Evolutionary conservation across 2,329 filamentous ascomycete genomes (phyloP).

Genomic region (Fusarium udum): DNA sequence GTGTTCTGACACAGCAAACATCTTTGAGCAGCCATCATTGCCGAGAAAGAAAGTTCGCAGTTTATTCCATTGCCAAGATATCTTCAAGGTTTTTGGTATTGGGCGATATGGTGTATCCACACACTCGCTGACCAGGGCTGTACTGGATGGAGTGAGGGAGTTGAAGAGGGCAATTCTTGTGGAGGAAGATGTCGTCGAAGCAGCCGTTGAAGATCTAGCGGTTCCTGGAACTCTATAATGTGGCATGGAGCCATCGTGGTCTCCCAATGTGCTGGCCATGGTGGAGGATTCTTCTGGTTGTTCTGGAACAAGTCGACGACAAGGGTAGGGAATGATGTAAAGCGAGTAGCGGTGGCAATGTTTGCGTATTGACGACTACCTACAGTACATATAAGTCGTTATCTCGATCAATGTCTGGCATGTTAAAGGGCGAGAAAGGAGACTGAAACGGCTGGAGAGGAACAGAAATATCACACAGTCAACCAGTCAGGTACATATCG

Average conservation of each 20-base stretch:
- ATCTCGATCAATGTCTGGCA: neutral
- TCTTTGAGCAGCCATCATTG: slow-evolving; percentile 24
- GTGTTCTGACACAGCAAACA: slow-evolving; percentile 33
- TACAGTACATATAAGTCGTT: neutral
- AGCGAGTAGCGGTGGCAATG: neutral
- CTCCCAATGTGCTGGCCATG: slow-evolving; percentile 19
- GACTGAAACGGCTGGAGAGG: slow-evolving; percentile 2
- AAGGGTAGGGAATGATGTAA: neutral
- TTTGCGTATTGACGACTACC: neutral
- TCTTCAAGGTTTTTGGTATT: slow-evolving; percentile 23
- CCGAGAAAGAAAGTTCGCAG: slow-evolving; percentile 31
- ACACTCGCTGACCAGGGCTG: slow-evolving; percentile 33
- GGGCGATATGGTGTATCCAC: slow-evolving; percentile 21
- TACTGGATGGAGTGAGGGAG: slow-evolving; percentile 29
- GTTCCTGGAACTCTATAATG: slow-evolving; percentile 22
- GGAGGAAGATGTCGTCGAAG: slow-evolving; percentile 25
- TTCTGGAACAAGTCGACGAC: neutral
- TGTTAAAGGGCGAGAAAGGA: neutral
- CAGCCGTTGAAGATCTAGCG: slow-evolving; percentile 24
- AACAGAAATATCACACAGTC: slow-evolving; percentile 12
- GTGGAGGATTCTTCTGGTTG: neutral
- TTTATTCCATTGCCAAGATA: slow-evolving; percentile 36
- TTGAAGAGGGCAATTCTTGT: slow-evolving; percentile 30
- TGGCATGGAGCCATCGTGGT: slow-evolving; percentile 5
- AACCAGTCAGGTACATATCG: neutral